These are phyloP conservation scores for Digitaria exilis DNA, from an alignment of 202 grass and related monocot species.

Conservation along the genomic window DNA sequence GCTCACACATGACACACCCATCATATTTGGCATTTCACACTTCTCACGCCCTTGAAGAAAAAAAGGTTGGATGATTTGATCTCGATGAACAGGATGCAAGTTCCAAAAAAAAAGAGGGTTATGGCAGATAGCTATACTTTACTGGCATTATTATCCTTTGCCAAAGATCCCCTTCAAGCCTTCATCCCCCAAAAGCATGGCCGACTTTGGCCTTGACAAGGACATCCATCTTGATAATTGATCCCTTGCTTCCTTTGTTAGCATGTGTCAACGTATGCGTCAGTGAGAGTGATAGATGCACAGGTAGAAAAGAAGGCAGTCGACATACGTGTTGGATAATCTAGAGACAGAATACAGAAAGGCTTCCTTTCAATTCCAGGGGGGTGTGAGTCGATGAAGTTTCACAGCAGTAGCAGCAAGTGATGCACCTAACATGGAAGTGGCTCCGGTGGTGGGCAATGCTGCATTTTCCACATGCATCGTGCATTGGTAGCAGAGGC, in stretches of 20 bases:
- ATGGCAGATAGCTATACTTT: background rate
- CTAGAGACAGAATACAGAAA: background rate
- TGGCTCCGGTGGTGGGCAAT: background rate
- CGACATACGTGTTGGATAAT: conserved; percentile 6
- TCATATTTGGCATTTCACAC: background rate
- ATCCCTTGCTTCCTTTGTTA: background rate
- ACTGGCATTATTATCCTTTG: conserved; percentile 12
- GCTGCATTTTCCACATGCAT: conserved; percentile 47
- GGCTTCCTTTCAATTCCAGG: conserved; percentile 33
- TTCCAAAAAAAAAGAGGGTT: conserved; percentile 6
- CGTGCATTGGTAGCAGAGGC: background rate
- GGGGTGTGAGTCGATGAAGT: conserved; percentile 16
- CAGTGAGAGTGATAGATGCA: background rate
- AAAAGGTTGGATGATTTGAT: conserved; percentile 33
- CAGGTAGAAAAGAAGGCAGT: background rate
- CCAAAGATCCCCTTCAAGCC: conserved; percentile 38
- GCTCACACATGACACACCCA: background rate
- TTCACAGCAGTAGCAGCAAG: conserved; percentile 29
- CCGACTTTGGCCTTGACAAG: conserved; percentile 57
- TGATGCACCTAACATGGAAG: conserved; percentile 32
- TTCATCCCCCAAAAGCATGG: conserved; percentile 39
- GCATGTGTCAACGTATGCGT: background rate
- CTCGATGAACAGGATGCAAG: conserved; percentile 11
- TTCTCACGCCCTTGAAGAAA: background rate
- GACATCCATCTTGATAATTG: conserved; percentile 49